phyloP scores from a whole-genome alignment of 1,284 basidiomycete genomes.

The Paramarasmius palmivorus region DNA sequence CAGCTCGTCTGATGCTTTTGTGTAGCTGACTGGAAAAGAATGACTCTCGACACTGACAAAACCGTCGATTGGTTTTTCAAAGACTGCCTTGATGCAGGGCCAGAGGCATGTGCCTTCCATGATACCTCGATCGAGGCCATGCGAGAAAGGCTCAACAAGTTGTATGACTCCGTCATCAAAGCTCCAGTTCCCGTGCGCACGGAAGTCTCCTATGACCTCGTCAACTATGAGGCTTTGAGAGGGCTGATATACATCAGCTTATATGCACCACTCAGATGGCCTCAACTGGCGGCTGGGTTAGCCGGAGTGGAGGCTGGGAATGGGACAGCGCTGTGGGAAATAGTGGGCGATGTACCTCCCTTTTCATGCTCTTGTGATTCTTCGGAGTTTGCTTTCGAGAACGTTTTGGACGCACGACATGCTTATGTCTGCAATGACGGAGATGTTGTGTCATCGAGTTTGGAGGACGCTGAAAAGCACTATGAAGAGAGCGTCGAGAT shows the following conservation, averaged over 20 bases:
- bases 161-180: conserved; percentile 19
- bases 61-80: conserved; percentile 25
- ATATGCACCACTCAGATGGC: background rate
- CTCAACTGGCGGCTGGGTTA: background rate
- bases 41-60: conserved; percentile 25
- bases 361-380: too few species aligned
- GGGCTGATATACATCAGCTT: background rate
- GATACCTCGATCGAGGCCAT: conserved; percentile 24
- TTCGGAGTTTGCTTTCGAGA: background rate
- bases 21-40: conserved; percentile 19
- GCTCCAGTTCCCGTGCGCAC: conserved; percentile 22
- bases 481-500: background rate
- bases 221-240: conserved; percentile 11
- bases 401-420: background rate
- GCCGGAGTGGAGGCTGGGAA: background rate
- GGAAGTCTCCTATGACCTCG: conserved; percentile 16
- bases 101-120: conserved; percentile 26
- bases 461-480: background rate
- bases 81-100: conserved; percentile 24
- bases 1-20: too few species aligned
- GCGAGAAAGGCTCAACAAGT: conserved; percentile 21
- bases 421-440: background rate
- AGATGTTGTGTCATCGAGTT: background rate
- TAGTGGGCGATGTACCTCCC: conserved; percentile 8
- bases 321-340: background rate